Conservation (phyloP, 2,329 filamentous ascomycete species). For the Albophoma yamanashiensis region DNA sequence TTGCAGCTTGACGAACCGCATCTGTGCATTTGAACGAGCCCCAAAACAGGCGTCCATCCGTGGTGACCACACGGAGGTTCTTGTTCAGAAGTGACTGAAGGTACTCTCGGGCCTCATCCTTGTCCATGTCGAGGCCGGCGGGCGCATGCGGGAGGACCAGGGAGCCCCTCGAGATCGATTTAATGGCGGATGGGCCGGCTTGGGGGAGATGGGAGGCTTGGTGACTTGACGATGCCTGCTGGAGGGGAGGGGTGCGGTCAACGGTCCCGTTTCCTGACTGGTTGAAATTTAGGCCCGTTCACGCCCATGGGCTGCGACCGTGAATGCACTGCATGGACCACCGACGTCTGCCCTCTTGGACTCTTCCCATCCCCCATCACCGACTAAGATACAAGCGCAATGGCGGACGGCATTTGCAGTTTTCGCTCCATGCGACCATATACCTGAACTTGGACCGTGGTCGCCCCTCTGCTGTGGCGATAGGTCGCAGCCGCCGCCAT, state of each 20-base stretch:
- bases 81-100: constrained; percentile 63
- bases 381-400: background rate
- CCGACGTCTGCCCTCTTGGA: background rate
- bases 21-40: constrained; percentile 94
- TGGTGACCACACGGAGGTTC: constrained; percentile 67
- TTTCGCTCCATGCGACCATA: background rate
- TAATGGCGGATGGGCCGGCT: background rate
- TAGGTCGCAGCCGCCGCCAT: constrained; percentile 35
- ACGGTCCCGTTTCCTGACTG: no score
- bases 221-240: background rate
- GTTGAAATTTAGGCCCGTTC: background rate
- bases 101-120: constrained; percentile 42
- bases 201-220: background rate
- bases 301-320: background rate
- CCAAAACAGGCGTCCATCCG: constrained; percentile 78
- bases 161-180: background rate
- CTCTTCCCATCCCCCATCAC: background rate
- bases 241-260: no score
- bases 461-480: background rate
- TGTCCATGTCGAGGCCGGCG: constrained; percentile 26
- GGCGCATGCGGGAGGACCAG: background rate
- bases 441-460: background rate
- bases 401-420: background rate
- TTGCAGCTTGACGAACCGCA: constrained; percentile 44
- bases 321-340: background rate